Evolutionary conservation across 257 asterid genomes (phyloP), one percentile per base, ranked within the genome.

Genomic region (Solanum piurae): DNA sequence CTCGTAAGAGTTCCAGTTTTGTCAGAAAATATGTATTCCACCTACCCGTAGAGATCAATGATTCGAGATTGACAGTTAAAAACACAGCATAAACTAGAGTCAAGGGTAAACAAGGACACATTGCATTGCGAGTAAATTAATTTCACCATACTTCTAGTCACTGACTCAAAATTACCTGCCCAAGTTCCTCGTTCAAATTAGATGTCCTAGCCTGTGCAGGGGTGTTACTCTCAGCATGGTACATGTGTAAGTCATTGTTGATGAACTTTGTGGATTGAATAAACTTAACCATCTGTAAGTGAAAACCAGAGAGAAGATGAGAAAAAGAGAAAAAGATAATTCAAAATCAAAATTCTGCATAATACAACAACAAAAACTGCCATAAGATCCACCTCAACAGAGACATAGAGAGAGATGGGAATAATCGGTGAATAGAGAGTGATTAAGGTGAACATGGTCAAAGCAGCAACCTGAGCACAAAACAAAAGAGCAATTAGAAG

Each of bases 401-500:
- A 98, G 87, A 98, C 99, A 91, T 98, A 98, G 77, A 98, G 98
- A 90, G 99, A 98, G 91, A 98, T 98, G n/a, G 99, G 99, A 85
- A 98, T 98, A 91, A 98, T 98, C 60, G 99, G 99, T 83, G 99
- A 98, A 94, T 98, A 98, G 55, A 98, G 98, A 86, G 99, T 98
- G 90, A 98, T 96, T 74, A 98, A 95, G 89, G 99, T 98, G 89
- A 98, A 98, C 93, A 98, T 94, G 7, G 99, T 98, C 95, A 98
- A 94, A 89, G 95, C 91, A 88, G 98, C 98, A 89, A 98, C 99
- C 99, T 98, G 92, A 44, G 60, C 87, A 87, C 83, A 92, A 84
- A 90, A 12, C 84, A 85, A 86, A 87, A 77, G 86, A 79, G 21
- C 52, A 12, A 75, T 25, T 52, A 49, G 62, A 83, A 83, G 9